Percentiles rank a stretch among this genome's conserved stretches.
Conservation (phyloP, 176 grass and related monocot genomes). For the Oryza australiensis region DNA sequence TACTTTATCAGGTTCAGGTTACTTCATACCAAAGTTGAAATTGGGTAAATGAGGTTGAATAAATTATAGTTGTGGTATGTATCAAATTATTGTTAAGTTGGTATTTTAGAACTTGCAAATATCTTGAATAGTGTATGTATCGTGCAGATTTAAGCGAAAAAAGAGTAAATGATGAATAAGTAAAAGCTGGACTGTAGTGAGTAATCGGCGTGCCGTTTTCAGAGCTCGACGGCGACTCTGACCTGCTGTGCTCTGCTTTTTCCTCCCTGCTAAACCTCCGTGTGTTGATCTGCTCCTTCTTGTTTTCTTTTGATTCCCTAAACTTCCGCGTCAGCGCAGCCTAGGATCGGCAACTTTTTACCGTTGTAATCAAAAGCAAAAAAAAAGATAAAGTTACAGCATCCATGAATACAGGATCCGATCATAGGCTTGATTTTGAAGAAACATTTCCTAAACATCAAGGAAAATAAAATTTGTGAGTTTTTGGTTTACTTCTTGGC, state of each 20-base stretch:
- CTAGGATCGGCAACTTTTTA: no score
- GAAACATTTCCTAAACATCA: neutral
- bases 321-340: no score
- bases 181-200: no score
- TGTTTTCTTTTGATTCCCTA: no score
- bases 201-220: no score
- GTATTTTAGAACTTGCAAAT: neutral
- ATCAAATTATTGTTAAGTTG: neutral
- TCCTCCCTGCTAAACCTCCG: no score
- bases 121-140: neutral
- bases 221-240: no score
- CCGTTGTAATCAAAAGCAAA: no score
- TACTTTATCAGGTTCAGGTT: slow-evolving; percentile 39
- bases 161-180: neutral
- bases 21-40: slow-evolving; percentile 13
- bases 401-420: neutral
- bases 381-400: neutral
- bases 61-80: neutral
- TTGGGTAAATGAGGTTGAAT: neutral
- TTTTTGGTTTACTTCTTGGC: neutral
- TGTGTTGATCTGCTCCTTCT: no score
- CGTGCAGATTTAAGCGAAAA: neutral
- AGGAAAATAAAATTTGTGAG: neutral
- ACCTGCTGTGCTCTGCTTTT: no score
- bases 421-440: neutral